Evolutionary conservation across 352 stramenopile species (phyloP).

Genomic region (Phytophthora megakarya): DNA sequence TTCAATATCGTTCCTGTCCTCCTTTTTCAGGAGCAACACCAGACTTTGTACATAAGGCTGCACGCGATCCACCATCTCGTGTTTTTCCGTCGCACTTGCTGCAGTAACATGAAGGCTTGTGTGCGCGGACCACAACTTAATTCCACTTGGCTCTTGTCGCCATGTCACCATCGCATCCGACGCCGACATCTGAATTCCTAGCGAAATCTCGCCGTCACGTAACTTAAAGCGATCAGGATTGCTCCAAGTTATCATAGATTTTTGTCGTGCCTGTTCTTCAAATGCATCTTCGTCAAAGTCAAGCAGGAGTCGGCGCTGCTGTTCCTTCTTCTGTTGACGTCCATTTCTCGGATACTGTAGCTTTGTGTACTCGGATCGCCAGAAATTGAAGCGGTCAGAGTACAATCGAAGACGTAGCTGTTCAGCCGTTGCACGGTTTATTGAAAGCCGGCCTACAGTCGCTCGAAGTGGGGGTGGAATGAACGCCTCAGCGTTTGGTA

Average conservation of each 20-base stretch:
- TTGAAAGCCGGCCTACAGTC: conserved; percentile 28
- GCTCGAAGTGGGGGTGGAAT: conserved; percentile 24
- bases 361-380: conserved; percentile 49
- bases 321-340: conserved; percentile 43
- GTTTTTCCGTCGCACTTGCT: conserved; percentile 41
- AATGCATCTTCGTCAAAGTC: conserved; percentile 50
- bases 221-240: conserved; percentile 16
- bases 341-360: conserved; percentile 40
- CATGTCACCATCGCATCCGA: conserved; percentile 56
- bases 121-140: conserved; percentile 36
- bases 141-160: conserved; percentile 39
- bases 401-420: conserved; percentile 43
- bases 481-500: conserved; percentile 47
- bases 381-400: conserved; percentile 51
- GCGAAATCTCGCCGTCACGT: conserved; percentile 50
- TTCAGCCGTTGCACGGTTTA: conserved; percentile 47
- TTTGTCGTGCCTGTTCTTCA: conserved; percentile 23
- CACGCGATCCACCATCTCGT: conserved; percentile 39
- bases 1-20: conserved; percentile 36
- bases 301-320: conserved; percentile 47
- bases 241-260: conserved; percentile 20
- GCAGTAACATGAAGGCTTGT: conserved; percentile 19
- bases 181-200: conserved; percentile 54
- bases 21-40: conserved; percentile 32
- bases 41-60: conserved; percentile 49